Base-by-base conservation (phyloP, 306 rosid species). In the Erythrophleum fordii region DNA sequence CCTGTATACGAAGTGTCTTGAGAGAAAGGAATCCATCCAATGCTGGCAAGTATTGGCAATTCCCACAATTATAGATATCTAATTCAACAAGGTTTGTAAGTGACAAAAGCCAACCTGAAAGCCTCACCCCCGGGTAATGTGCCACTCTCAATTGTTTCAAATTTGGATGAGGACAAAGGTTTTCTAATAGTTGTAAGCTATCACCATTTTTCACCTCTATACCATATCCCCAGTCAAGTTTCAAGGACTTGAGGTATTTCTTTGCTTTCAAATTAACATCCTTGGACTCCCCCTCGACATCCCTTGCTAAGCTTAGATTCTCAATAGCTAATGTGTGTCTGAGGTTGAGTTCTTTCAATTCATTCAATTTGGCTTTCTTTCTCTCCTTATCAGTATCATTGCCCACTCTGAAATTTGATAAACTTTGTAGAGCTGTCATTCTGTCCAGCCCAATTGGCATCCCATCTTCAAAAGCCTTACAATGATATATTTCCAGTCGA, bases 1-100 rank as follows among this genome's bases (percentile, higher is more conserved):
- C 0, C 0, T 0, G 0, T 11, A 69, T 55, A 0, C 0, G 0
- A 7, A 52, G 25, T 6, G 5, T 8, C 48, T 55, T 23, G 7
- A 53, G 52, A 3, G 13, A 73, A 4, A 44, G 16, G 12, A 73
- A 28, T 20, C 18, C 29, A 6, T 37, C 62, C n/a, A 73, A 20
- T 1, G 3, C 8, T 22, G 77, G 31, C 31, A 53, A 28, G 35
- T 35, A n/a, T 22, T 34, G 66, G 3, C 67, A 73, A 31, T 14
- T 73, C 3, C 0, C 0, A 2, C 29, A 35, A 0, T 0, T 0
- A 1, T 0, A 0, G 11, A 73, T 0, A 0, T 0, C 0, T 2
- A 73, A 10, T 31, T 37, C 0, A 34, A 53, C 77, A 14, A 73
- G 31, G 55, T 55, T 73, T 35, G 14, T 1, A 5, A 41, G 64